A percentile compares a stretch with the other conserved stretches of the same genome.
Evolutionary conservation across 1,139 yeast species (phyloP).

Genomic region (Yamadazyma jaroonii): DNA sequence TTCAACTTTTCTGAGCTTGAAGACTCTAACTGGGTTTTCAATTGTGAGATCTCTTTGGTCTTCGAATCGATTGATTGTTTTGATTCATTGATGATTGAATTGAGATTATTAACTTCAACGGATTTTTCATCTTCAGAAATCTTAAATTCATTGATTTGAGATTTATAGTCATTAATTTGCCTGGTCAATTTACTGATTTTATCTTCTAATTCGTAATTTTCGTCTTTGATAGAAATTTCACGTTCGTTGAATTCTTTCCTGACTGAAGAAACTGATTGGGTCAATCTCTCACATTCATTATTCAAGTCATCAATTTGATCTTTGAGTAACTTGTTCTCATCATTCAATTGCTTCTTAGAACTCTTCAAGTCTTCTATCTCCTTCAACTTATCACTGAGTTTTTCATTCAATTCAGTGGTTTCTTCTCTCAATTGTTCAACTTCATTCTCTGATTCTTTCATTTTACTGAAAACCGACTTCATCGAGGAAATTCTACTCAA

Average conservation of each 20-base stretch:
- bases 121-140: constrained; percentile 47
- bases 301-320: constrained; percentile 57
- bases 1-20: neutral
- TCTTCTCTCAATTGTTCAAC: constrained; percentile 54
- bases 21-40: constrained; percentile 11
- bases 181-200: constrained; percentile 31
- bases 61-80: constrained; percentile 30
- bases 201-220: constrained; percentile 45
- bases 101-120: constrained; percentile 41
- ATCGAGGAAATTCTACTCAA: constrained; percentile 74
- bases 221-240: constrained; percentile 42
- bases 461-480: constrained; percentile 70
- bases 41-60: constrained; percentile 12
- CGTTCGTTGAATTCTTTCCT: constrained; percentile 46
- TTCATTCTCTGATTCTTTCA: constrained; percentile 75
- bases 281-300: constrained; percentile 64
- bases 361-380: constrained; percentile 21
- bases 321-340: constrained; percentile 28
- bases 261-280: constrained; percentile 44
- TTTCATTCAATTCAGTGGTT: constrained; percentile 28
- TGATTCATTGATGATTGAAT: constrained; percentile 45
- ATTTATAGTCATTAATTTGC: constrained; percentile 37
- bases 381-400: constrained; percentile 22
- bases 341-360: constrained; percentile 11
- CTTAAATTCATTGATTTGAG: constrained; percentile 44